These are phyloP conservation scores for Rhizopogon salebrosus DNA, from an alignment of 768 basidiomycete species.

Conservation along the genomic window DNA sequence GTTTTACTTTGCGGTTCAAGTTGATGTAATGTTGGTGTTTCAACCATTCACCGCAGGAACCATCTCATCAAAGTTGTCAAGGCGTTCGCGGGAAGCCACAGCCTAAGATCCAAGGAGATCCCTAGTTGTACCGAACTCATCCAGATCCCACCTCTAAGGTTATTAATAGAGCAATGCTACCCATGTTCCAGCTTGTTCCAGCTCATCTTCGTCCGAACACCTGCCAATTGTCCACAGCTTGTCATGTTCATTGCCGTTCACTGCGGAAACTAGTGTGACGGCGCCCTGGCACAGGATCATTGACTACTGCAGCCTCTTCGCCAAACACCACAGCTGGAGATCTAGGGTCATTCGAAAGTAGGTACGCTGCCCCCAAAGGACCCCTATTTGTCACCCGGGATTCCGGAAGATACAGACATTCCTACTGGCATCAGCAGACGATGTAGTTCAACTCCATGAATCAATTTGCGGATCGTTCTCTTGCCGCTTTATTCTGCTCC, in stretches of 20 bases:
- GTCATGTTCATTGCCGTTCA: constrained; percentile 6
- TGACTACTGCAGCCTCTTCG: background rate
- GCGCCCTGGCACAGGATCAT: background rate
- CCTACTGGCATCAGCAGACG: constrained; percentile 2
- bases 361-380: constrained; percentile 13
- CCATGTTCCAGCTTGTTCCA: background rate
- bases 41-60: background rate
- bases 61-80: constrained; percentile 13
- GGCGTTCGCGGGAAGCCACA: constrained; percentile 8
- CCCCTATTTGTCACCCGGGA: constrained; percentile 31
- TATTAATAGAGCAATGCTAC: background rate
- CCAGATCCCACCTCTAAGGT: background rate
- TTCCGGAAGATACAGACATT: constrained; percentile 18
- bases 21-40: too few relatives aligned
- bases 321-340: background rate
- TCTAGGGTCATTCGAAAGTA: background rate
- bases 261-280: constrained; percentile 14
- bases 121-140: background rate
- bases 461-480: constrained; percentile 17
- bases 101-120: background rate
- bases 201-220: background rate
- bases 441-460: constrained; percentile 11
- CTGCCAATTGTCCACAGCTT: constrained; percentile 3
- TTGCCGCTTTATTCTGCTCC: constrained; percentile 45
- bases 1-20: too few relatives aligned